A percentile compares a stretch with the other conserved stretches of the same genome.
Evolutionary conservation across 2,329 filamentous ascomycete genomes (phyloP).

Genomic region (Aspergillus proliferans): DNA sequence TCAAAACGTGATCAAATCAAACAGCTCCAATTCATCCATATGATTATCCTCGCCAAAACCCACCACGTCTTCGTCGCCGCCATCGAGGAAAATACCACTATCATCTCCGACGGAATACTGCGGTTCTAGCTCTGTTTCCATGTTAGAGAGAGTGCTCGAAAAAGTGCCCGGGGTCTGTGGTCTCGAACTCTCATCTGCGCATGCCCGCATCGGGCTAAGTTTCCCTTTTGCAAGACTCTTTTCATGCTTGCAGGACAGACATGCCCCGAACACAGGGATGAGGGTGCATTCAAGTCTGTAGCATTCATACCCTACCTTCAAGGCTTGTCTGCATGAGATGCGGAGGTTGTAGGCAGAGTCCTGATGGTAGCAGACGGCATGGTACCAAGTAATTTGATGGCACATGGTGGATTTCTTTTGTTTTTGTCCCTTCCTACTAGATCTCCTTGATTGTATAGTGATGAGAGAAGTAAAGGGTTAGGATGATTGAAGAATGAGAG

Average conservation of each 20-base stretch:
- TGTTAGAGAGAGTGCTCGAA: background rate
- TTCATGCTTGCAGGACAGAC: constrained; percentile 7
- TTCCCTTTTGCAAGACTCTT: background rate
- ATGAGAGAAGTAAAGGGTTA: background rate
- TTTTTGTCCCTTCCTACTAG: background rate
- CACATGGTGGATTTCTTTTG: constrained; percentile 13
- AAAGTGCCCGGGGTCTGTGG: background rate
- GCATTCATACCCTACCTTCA: constrained; percentile 13
- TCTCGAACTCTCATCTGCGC: background rate
- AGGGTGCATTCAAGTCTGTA: background rate
- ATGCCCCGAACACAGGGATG: constrained; percentile 12
- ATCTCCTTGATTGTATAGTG: background rate
- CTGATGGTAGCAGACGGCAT: constrained; percentile 17
- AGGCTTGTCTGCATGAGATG: constrained; percentile 13
- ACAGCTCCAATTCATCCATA: constrained; percentile 6
- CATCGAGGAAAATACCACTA: constrained; percentile 1
- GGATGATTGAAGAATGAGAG: background rate
- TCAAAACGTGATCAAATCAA: constrained; percentile 14
- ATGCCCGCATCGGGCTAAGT: background rate
- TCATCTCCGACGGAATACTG: background rate
- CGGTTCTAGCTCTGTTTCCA: background rate
- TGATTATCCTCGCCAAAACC: constrained; percentile 1
- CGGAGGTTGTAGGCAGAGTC: constrained; percentile 4
- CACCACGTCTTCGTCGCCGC: constrained; percentile 2
- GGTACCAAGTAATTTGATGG: constrained; percentile 17